These are phyloP conservation scores for Aspergillus sp. DNA, from an alignment of 2,329 filamentous ascomycete species.

Conservation along the genomic window DNA sequence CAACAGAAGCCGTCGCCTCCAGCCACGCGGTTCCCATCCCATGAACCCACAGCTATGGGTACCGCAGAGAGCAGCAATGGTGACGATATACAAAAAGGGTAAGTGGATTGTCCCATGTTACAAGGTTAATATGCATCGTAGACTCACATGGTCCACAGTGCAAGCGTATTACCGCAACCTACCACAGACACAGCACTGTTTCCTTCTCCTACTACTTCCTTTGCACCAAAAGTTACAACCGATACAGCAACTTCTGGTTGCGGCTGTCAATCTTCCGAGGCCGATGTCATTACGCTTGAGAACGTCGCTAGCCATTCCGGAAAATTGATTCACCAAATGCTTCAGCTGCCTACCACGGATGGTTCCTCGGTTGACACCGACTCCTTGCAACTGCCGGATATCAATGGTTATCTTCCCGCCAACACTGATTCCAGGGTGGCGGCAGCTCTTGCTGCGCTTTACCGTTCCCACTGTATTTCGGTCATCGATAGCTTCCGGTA, in stretches of 20 bases:
- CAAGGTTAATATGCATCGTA: neutral
- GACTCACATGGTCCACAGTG: slow-evolving; percentile 23
- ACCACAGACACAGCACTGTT: slow-evolving; percentile 40
- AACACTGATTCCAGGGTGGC: slow-evolving; percentile 86
- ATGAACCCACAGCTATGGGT: slow-evolving; percentile 18
- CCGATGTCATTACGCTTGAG: slow-evolving; percentile 34
- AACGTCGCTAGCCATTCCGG: slow-evolving; percentile 39
- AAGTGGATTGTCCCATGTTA: slow-evolving; percentile 10
- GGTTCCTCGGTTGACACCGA: slow-evolving; percentile 59
- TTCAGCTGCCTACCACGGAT: slow-evolving; percentile 37
- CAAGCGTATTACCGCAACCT: slow-evolving; percentile 31
- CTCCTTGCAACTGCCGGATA: slow-evolving; percentile 76
- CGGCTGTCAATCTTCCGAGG: slow-evolving; percentile 29
- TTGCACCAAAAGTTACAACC: slow-evolving; percentile 31
- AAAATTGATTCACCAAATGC: slow-evolving; percentile 41
- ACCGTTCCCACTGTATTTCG: slow-evolving; percentile 92
- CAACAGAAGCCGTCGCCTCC: slow-evolving; percentile 33
- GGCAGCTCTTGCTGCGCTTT: slow-evolving; percentile 80
- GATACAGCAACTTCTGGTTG: slow-evolving; percentile 24
- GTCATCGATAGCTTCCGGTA: slow-evolving; percentile 93
- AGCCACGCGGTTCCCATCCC: slow-evolving; percentile 25
- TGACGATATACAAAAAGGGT: slow-evolving; percentile 34
- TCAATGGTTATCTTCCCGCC: slow-evolving; percentile 74
- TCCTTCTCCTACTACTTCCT: slow-evolving; percentile 40
- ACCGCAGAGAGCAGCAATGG: slow-evolving; percentile 23